Evolutionary conservation across 208 protist genomes (phyloP), one percentile per base, ranked within the genome.

Genomic region (Trypanosoma mega): DNA sequence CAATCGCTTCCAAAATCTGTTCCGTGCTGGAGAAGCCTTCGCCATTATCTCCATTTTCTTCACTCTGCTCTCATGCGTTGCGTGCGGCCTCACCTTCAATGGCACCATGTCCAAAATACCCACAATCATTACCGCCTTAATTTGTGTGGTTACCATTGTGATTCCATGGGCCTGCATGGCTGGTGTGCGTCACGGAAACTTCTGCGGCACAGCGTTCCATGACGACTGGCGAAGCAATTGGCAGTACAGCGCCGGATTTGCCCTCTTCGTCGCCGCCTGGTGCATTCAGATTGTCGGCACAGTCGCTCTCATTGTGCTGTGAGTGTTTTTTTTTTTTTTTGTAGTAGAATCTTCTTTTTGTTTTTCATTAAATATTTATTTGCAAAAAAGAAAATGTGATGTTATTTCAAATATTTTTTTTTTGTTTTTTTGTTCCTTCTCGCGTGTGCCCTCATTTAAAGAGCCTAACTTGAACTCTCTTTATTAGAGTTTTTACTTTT

Each of bases 131-230:
- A 44, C 81, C 11, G 72, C 50, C 31, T 37, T 68, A 2, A 11
- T 67, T 3, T 45, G 74, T 58, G 58, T 63, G 36, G 65, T 30
- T 23, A 49, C 67, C 20, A 16, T 68, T 24, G 65, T 87, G 46
- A 73, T 82, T 33, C 76, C 80, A 30, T 83, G 76, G 80, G 68
- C 65, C 29, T 65, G 66, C 67, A 87, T 82, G 74, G 82, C 74
- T 1, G 66, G 50, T 21, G 50, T 87, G 49, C 68, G 69, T 65
- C 43, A 69, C 54, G 20, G 60, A 21, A 62, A 62, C 60, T 74
- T 65, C 56, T 83, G 72, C 73, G 57, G 68, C 39, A 34, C 12
- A 30, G 47, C 18, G 6, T 46, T 55, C 30, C 55, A 65, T 41
- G 63, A 43, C 18, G 12, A 50, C 39, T 72, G 81, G 50, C 61